These are phyloP conservation scores for Colletotrichum cereale DNA, from an alignment of 2,329 filamentous ascomycete species.

Conservation along the genomic window DNA sequence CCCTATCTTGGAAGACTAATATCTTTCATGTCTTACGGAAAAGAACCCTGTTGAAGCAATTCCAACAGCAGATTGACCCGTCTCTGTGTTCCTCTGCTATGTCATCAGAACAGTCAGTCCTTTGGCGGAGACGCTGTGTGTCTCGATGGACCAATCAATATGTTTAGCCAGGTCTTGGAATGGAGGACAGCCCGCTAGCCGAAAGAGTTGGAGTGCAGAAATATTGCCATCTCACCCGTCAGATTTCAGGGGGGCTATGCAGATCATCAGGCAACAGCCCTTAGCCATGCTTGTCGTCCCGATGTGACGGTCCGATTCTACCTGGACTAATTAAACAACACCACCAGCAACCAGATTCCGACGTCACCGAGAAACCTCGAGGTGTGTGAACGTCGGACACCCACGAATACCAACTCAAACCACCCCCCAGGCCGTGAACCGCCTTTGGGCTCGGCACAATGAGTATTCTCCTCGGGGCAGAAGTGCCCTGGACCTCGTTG, in stretches of 20 bases:
- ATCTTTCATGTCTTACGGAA: no score
- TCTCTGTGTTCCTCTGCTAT: background rate
- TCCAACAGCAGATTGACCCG: background rate
- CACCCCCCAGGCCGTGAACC: no score
- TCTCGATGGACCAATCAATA: background rate
- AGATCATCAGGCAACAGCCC: background rate
- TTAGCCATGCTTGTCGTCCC: no score
- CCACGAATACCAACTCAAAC: background rate
- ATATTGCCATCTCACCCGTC: background rate
- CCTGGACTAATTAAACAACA: no score
- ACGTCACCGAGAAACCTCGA: background rate
- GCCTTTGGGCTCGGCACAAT: background rate
- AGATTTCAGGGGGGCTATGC: background rate
- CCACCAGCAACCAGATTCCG: background rate
- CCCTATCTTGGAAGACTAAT: no score
- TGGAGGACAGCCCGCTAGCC: background rate
- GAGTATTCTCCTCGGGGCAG: slow-evolving; percentile 14
- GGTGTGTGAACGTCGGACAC: background rate
- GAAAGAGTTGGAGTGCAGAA: background rate
- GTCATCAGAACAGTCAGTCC: background rate
- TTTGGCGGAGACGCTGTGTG: background rate
- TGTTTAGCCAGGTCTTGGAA: background rate
- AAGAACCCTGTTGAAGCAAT: no score
- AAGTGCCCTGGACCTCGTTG: slow-evolving; percentile 11
- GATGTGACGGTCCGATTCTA: background rate